Conservation (phyloP, 768 basidiomycete species). For the Sistotremastrum suecicum region DNA sequence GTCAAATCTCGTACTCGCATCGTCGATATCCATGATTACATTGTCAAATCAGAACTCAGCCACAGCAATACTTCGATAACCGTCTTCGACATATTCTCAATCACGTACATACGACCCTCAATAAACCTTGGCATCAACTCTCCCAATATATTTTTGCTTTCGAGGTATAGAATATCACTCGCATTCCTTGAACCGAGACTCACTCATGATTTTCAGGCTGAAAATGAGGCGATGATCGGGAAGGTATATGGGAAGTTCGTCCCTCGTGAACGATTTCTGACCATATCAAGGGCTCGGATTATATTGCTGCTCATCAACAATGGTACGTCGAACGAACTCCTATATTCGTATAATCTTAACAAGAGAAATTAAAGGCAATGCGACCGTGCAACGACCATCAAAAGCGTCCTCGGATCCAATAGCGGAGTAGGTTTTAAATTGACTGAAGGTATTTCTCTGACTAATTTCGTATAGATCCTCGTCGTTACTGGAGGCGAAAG, state of each 20-base stretch:
- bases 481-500: conserved; percentile 18
- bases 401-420: conserved; percentile 10
- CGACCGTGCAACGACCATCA: conserved; percentile 15
- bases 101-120: conserved; percentile 22
- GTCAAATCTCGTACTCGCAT: no score
- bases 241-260: conserved; percentile 6
- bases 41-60: background rate
- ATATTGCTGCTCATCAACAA: conserved; percentile 5
- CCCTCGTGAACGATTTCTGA: background rate
- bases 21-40: no score
- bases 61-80: conserved; percentile 20
- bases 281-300: conserved; percentile 11
- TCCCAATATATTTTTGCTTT: conserved; percentile 23
- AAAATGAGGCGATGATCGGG: conserved; percentile 23
- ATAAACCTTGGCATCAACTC: conserved; percentile 24
- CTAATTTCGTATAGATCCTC: conserved; percentile 11
- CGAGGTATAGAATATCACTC: conserved; percentile 7
- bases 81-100: conserved; percentile 24
- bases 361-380: conserved; percentile 11
- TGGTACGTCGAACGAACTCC: background rate
- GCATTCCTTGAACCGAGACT: background rate
- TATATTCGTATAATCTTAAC: no score
- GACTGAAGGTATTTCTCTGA: background rate
- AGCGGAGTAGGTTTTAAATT: conserved; percentile 8
- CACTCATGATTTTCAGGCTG: conserved; percentile 8